Evolutionary conservation across 2,329 filamentous ascomycete species (phyloP).

Genomic region (Pseudocercospora fijiensis): DNA sequence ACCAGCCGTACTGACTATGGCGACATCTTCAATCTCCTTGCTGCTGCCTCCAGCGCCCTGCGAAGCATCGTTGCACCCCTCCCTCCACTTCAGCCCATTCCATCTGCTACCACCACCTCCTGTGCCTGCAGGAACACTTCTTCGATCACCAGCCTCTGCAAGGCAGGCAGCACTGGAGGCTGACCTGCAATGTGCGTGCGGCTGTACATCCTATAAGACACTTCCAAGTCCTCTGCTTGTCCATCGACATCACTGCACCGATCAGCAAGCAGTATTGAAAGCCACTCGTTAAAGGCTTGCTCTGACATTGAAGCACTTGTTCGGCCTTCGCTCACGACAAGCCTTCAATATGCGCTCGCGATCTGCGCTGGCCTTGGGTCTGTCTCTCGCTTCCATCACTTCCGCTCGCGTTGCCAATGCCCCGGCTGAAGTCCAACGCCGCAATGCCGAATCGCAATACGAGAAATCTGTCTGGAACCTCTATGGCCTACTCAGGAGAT

Average conservation of each 20-base stretch:
- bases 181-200: conserved; percentile 19
- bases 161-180: conserved; percentile 28
- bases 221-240: conserved; percentile 15
- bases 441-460: conserved; percentile 17
- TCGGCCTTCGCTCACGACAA: conserved; percentile 28
- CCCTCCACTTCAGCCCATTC: conserved; percentile 27
- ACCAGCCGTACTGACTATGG: conserved; percentile 21
- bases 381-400: conserved; percentile 29
- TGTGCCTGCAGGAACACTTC: conserved; percentile 19
- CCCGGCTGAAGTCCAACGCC: conserved; percentile 21
- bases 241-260: conserved; percentile 17
- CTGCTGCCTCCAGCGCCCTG: conserved; percentile 9
- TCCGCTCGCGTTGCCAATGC: conserved; percentile 30
- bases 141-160: conserved; percentile 32
- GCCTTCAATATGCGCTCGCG: conserved; percentile 32
- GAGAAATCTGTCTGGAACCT: conserved; percentile 24
- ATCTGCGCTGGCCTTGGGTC: conserved; percentile 32
- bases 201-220: conserved; percentile 28
- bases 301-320: conserved; percentile 17
- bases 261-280: conserved; percentile 8
- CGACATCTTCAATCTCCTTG: conserved; percentile 17
- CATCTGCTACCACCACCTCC: conserved; percentile 27
- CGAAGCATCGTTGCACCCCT: conserved; percentile 30
- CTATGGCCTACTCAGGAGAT: conserved; percentile 28
- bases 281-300: conserved; percentile 14